These are phyloP conservation scores for Oxalis stricta DNA, from an alignment of 441 rosid genomes.

Conservation along the genomic window DNA sequence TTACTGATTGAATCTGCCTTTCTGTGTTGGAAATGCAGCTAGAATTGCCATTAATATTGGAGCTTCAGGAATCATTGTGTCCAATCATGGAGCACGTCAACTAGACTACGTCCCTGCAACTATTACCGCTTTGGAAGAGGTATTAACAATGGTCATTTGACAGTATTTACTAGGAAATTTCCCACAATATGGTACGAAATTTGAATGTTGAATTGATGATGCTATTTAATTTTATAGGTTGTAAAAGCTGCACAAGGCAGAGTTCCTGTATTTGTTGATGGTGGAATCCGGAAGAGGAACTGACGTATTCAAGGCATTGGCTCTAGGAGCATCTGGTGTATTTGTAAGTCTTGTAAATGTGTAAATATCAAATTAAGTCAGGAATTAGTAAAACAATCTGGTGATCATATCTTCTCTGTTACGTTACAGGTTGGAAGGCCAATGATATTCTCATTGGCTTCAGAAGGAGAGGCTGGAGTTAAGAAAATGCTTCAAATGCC, in stretches of 20 bases:
- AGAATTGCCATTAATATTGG: constrained; percentile 62
- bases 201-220: no score
- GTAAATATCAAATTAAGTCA: not conserved
- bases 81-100: constrained; percentile 97
- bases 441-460: constrained; percentile 65
- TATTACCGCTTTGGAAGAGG: constrained; percentile 88
- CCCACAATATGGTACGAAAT: no score
- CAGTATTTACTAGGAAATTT: no score
- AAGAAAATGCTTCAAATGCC: constrained; percentile 74
- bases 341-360: constrained; percentile 43
- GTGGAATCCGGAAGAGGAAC: constrained; percentile 97
- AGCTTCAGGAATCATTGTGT: constrained; percentile 85
- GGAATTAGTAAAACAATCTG: not conserved
- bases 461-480: constrained; percentile 72
- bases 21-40: constrained; percentile 31
- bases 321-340: constrained; percentile 88
- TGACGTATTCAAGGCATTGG: constrained; percentile 92
- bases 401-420: not conserved
- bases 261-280: constrained; percentile 80
- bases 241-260: constrained; percentile 79
- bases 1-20: not conserved
- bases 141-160: constrained; percentile 9
- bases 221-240: no score
- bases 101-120: constrained; percentile 92
- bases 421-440: constrained; percentile 83